phyloP scores from a whole-genome alignment of 441 rosid species.

The Capsella rubella region DNA sequence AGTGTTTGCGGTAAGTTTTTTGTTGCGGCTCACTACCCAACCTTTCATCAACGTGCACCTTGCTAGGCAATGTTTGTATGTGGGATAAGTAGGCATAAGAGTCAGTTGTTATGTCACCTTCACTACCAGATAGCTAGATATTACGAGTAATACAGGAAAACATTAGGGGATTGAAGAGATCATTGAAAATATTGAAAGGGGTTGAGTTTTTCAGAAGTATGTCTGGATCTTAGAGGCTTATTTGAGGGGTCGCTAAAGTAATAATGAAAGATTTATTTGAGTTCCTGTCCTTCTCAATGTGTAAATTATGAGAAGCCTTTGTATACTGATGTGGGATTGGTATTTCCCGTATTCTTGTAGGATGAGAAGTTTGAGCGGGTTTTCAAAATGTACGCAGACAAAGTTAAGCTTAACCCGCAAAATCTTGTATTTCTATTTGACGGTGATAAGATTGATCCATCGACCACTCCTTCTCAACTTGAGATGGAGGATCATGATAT shows the following conservation, averaged over 20 bases:
- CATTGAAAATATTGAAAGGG: not conserved
- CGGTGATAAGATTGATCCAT: slow-evolving; percentile 74
- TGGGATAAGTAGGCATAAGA: not conserved
- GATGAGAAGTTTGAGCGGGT: slow-evolving; percentile 89
- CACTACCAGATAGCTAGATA: not conserved
- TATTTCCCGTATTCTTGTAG: slow-evolving; percentile 47
- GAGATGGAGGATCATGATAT: slow-evolving; percentile 95
- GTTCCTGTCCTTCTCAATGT: not conserved
- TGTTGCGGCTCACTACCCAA: not conserved
- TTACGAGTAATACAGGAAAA: not conserved
- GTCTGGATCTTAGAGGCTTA: not conserved
- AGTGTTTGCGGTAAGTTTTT: slow-evolving; percentile 60
- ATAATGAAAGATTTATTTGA: not conserved
- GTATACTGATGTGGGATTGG: slow-evolving; percentile 22
- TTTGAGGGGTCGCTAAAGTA: not conserved
- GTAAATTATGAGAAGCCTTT: slow-evolving; percentile 1
- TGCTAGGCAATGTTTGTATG: not conserved
- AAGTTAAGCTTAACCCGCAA: slow-evolving; percentile 52
- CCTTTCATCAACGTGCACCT: not conserved
- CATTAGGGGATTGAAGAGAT: not conserved
- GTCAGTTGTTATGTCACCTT: not conserved
- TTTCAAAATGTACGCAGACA: slow-evolving; percentile 76
- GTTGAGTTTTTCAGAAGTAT: not conserved
- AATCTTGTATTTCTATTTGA: slow-evolving; percentile 76
- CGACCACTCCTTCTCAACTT: slow-evolving; percentile 73